phyloP scores from a whole-genome alignment of 2,329 filamentous ascomycete species.

The Corynespora cassiicola region DNA sequence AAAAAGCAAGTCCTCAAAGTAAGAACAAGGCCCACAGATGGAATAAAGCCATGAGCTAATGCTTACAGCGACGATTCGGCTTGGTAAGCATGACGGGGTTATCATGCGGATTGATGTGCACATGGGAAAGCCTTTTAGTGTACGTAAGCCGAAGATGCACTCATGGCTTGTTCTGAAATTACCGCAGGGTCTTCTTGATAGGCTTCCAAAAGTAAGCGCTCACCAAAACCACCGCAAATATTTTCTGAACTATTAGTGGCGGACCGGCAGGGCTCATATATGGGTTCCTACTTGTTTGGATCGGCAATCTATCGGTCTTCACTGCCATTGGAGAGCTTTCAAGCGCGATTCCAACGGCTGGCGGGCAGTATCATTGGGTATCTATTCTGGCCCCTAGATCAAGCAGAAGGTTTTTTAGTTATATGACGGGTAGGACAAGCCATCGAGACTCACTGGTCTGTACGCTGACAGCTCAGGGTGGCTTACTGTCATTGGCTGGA shows the following conservation, averaged over 20 bases:
- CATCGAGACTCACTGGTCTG: not conserved
- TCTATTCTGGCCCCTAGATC: constrained; percentile 51
- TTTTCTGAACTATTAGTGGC: constrained; percentile 31
- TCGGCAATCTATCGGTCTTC: constrained; percentile 46
- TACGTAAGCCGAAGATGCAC: no score
- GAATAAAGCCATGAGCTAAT: constrained; percentile 10
- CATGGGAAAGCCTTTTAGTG: constrained; percentile 47
- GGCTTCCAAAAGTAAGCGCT: constrained; percentile 42
- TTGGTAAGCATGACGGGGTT: constrained; percentile 45
- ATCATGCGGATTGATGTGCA: constrained; percentile 45
- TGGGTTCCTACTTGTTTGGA: constrained; percentile 44
- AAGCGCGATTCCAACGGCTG: constrained; percentile 46
- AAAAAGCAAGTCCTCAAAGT: constrained; percentile 47
- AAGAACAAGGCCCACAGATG: not conserved
- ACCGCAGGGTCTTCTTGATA: constrained; percentile 36
- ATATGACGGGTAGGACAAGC: constrained; percentile 44
- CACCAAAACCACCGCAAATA: constrained; percentile 4
- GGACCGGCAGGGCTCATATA: constrained; percentile 46
- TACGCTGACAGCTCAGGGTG: constrained; percentile 44
- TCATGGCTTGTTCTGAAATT: constrained; percentile 6
- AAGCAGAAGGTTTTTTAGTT: constrained; percentile 53
- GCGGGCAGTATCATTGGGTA: constrained; percentile 51
- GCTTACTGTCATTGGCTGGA: constrained; percentile 54
- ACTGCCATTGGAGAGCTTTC: constrained; percentile 45
- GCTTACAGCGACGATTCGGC: constrained; percentile 41